Evolutionary conservation across 2,329 filamentous ascomycete genomes (phyloP), one percentile per base, ranked within the genome.

Genomic region (Fusarium proliferatum): DNA sequence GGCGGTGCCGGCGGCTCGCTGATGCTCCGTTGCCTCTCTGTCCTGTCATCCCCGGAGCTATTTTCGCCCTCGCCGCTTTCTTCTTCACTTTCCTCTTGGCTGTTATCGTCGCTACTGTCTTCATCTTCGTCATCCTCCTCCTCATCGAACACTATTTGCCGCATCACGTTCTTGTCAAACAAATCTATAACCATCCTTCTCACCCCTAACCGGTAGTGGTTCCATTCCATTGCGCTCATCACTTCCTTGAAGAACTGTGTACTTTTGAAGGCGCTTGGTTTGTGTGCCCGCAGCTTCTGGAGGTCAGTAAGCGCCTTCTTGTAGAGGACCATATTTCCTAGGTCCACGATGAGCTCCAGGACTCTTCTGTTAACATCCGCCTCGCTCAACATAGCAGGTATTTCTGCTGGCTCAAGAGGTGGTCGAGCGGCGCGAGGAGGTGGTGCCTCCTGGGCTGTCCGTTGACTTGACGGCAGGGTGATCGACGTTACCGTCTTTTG

Each of bases 301-400:
- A 99, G 87, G 81, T 98, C 95, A 26, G 88, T 90, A 58, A 96
- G 91, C 10, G 95, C 94, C 80, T 93, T 93, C 81, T 97, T 97
- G 79, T 95, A 95, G 56, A 98, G 87, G 21, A 99, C 95, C 67
- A 96, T 96, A 79, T 98, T 98, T 64, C 95, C 94, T 66, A 99
- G 88, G 78, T 98, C 95, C 19, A 94, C 91, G 71, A 97, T 92
- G 42, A 96, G 88, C 78, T 95, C 93, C 34, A 98, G 84, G 52
- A 98, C 96, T 58, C 93, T 93, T 78, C 94, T 94, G 71, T 86
- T 97, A 69, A 93, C 88, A 21, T 88, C 87, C 12, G 88, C 86
- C 23, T 92, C 89, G 56, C 89, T 87, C 71, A 90, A 87, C 57
- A 89, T 84, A 38, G 79, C 76, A 9, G 80, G 78, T 41, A 82